phyloP scores from a whole-genome alignment of 257 asterid genomes.

The Solanum arcanum region DNA sequence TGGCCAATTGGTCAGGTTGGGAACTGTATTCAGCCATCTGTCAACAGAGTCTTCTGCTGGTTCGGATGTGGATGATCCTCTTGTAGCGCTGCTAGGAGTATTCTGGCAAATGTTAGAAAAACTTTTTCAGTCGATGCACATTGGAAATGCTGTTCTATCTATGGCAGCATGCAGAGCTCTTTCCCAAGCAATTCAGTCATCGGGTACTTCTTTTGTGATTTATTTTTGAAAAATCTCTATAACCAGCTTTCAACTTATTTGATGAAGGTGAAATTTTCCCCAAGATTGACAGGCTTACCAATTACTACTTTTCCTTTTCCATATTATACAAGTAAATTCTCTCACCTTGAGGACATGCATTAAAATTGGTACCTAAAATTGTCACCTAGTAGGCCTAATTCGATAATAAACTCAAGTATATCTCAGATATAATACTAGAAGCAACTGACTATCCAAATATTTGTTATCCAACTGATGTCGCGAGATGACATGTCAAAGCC shows the following conservation, averaged over 20 bases:
- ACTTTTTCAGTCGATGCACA: conserved; percentile 45
- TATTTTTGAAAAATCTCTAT: not conserved
- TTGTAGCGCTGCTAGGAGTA: conserved; percentile 43
- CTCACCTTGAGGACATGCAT: not conserved
- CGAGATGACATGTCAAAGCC: not conserved
- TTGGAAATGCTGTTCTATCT: conserved; percentile 60
- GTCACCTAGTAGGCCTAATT: not conserved
- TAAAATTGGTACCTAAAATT: not conserved
- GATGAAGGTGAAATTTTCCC: not conserved
- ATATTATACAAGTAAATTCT: not conserved
- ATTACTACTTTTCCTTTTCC: not conserved
- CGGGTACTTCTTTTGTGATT: conserved; percentile 36
- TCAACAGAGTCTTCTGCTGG: conserved; percentile 33
- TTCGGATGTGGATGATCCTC: conserved; percentile 32
- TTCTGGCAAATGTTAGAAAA: conserved; percentile 85
- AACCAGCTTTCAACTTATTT: not conserved
- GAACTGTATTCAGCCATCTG: conserved; percentile 50
- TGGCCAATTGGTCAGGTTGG: conserved; percentile 43
- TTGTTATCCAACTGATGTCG: not conserved
- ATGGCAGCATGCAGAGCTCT: conserved; percentile 87
- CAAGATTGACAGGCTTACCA: not conserved
- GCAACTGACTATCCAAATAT: not conserved
- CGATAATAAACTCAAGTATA: not conserved
- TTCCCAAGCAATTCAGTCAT: conserved; percentile 63
- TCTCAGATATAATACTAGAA: not conserved